Conservation (phyloP, 352 stramenopile species). For the Phytopythium mirpurense region DNA sequence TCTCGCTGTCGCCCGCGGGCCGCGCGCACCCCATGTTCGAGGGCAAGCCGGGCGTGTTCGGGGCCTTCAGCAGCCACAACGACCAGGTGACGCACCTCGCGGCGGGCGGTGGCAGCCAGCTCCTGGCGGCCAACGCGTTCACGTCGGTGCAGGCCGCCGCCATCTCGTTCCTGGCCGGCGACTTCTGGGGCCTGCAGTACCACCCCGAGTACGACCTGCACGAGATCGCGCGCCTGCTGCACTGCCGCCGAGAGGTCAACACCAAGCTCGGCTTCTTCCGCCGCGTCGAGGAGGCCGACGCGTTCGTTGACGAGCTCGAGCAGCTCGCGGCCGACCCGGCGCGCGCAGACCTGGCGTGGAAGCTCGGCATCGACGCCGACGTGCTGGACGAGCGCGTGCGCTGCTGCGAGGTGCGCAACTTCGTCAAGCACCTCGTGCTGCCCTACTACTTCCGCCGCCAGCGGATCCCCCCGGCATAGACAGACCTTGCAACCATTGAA, state of each 20-base stretch:
- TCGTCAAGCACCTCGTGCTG: slow-evolving; percentile 79
- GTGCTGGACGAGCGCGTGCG: slow-evolving; percentile 78
- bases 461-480: background rate
- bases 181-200: slow-evolving; percentile 79
- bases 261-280: slow-evolving; percentile 68
- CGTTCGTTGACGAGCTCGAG: slow-evolving; percentile 74
- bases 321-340: slow-evolving; percentile 62
- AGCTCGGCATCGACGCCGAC: slow-evolving; percentile 66
- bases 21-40: slow-evolving; percentile 72
- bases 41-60: slow-evolving; percentile 62
- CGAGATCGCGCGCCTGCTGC: slow-evolving; percentile 63
- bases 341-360: slow-evolving; percentile 77
- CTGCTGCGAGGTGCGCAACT: slow-evolving; percentile 79
- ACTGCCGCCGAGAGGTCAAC: slow-evolving; percentile 64
- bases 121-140: slow-evolving; percentile 53
- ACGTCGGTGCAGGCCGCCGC: slow-evolving; percentile 53
- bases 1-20: slow-evolving; percentile 43
- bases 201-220: slow-evolving; percentile 77
- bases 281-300: slow-evolving; percentile 59
- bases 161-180: slow-evolving; percentile 24
- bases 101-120: slow-evolving; percentile 35
- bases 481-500: background rate
- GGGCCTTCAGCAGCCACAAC: slow-evolving; percentile 72
- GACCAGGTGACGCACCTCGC: slow-evolving; percentile 64
- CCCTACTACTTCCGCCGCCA: slow-evolving; percentile 40